Conservation (phyloP, 148 eudicot species). For the Rhododendron ovatum region DNA sequence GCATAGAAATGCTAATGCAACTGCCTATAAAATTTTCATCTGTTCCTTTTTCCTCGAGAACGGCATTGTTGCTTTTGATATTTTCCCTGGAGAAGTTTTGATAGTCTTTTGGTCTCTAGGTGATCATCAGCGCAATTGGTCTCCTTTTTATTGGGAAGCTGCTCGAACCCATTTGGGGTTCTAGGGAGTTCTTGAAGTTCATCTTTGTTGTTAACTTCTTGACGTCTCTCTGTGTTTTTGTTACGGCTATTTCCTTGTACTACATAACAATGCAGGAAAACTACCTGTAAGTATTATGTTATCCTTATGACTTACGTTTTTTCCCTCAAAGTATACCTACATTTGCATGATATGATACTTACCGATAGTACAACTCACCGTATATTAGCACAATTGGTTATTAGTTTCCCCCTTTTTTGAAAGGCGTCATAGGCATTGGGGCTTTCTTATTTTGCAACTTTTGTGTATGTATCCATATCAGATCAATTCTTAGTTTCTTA, state of each 20-base stretch:
- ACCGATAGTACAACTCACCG: background rate
- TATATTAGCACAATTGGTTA: background rate
- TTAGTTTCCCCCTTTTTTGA: no score
- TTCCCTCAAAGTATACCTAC: background rate
- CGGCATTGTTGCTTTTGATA: background rate
- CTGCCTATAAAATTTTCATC: background rate
- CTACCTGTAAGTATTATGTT: constrained; percentile 73
- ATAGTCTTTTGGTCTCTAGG: constrained; percentile 34
- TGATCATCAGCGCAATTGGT: constrained; percentile 64
- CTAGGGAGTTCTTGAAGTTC: constrained; percentile 94
- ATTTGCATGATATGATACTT: background rate
- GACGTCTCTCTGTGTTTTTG: constrained; percentile 75
- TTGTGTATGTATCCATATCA: background rate
- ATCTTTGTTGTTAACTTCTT: constrained; percentile 83
- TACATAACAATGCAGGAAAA: constrained; percentile 72
- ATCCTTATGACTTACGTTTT: background rate
- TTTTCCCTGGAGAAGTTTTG: background rate
- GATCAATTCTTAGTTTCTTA: constrained; percentile 11
- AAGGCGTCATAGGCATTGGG: background rate
- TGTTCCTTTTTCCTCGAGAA: background rate
- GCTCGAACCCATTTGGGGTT: constrained; percentile 98
- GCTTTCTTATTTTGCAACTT: background rate
- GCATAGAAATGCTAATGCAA: background rate
- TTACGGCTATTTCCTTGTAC: constrained; percentile 84
- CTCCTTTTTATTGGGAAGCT: constrained; percentile 86